These are phyloP conservation scores for Thermothelomyces thermophilus DNA, from an alignment of 2,329 filamentous ascomycete genomes.

Conservation along the genomic window DNA sequence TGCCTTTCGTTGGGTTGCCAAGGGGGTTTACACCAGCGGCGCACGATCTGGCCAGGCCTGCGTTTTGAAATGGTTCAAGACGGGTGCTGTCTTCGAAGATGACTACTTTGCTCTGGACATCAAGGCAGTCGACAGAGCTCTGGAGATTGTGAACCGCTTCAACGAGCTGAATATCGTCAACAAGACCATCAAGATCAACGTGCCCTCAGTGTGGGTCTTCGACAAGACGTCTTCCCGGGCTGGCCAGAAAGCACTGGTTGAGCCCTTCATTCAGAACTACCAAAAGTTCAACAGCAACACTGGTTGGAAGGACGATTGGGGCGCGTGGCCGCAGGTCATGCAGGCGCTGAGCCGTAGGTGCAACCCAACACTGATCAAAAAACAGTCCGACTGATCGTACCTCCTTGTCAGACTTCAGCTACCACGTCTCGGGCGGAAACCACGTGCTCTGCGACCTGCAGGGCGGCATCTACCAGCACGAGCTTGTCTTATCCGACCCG, in stretches of 20 bases:
- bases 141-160: conserved; percentile 33
- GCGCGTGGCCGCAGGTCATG: conserved; percentile 33
- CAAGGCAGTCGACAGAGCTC: conserved; percentile 31
- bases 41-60: conserved; percentile 29
- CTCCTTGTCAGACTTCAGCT: conserved; percentile 32
- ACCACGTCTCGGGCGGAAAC: conserved; percentile 33
- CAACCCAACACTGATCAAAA: not conserved
- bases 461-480: conserved; percentile 34
- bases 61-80: conserved; percentile 36
- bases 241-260: conserved; percentile 27
- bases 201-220: conserved; percentile 30
- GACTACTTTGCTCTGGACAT: conserved; percentile 35
- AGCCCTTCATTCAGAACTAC: conserved; percentile 38
- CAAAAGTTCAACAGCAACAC: conserved; percentile 40
- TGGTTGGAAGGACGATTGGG: conserved; percentile 31
- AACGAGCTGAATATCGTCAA: conserved; percentile 29
- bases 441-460: conserved; percentile 38
- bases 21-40: conserved; percentile 29
- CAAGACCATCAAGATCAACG: conserved; percentile 33
- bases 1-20: conserved; percentile 27
- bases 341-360: conserved; percentile 34
- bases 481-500: conserved; percentile 35
- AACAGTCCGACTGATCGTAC: not conserved
- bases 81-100: conserved; percentile 28
- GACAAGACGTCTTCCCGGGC: conserved; percentile 6